Evolutionary conservation across 164 flowering plant species (phyloP), one percentile per base, ranked within the genome.

Genomic region (Berberis vulgaris): DNA sequence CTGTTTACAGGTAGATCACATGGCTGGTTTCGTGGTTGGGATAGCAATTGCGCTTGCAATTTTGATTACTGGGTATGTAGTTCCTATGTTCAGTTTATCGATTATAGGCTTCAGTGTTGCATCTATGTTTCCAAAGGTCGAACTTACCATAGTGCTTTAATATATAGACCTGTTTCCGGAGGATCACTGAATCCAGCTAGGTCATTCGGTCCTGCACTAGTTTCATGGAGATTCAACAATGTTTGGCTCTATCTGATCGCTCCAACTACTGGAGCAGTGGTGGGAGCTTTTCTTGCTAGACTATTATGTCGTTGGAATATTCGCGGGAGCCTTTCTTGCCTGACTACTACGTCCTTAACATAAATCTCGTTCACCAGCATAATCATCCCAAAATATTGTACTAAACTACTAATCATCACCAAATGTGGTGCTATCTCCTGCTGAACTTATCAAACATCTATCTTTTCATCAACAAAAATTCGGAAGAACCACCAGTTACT

Each of bases 151-250:
- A 7, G 49, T 46, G 49, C 8, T 46, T 46, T 46, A 5, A 46
- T 46, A 5, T 46, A 46, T 46, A 91, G 98, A 75, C 95, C 98
- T 2, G 72, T 89, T 42, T 92, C 96, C 5, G 96, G 98, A 69
- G 98, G 88, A 66, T 92, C 98, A 12, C 40, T 92, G 86, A 92
- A 92, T 66, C 98, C 98, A 1, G 96, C 96, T 45, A 92, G 98
- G 58, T 84, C 92, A 54, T 41, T 91, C 8, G 98, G 92, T 5
- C 96, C 96, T 8, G 98, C 98, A 39, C 60, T 92, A 40, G 69
- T 83, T 59, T 66, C 88, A 9, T 68, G 91, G 83, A 78, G 65
- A 43, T 89, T 81, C 12, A 74, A 81, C 0, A 68, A 78, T 42
- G 41, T 87, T 42, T 89, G 98, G 98, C 70, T 89, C 52, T 87